Evolutionary conservation across 2,329 filamentous ascomycete genomes (phyloP).

Genomic region (Verticillium dahliae): DNA sequence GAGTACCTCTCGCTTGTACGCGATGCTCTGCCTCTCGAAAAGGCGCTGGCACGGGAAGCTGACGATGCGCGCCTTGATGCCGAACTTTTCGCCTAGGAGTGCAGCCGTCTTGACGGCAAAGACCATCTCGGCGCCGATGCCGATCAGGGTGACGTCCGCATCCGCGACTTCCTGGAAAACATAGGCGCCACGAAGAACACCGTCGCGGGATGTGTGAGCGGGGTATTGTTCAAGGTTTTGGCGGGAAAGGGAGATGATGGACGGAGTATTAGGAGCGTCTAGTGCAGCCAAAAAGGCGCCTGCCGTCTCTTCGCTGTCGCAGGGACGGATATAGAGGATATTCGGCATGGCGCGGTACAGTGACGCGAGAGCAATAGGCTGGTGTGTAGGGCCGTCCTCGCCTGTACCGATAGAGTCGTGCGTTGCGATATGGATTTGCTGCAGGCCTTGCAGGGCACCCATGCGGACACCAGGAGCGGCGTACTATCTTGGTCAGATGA

Average conservation of each 20-base stretch:
- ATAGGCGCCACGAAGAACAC: slow-evolving; percentile 35
- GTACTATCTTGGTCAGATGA: slow-evolving; percentile 21
- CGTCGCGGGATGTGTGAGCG: slow-evolving; percentile 27
- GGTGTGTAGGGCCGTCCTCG: slow-evolving; percentile 56
- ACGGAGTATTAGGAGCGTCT: slow-evolving; percentile 29
- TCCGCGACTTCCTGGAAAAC: slow-evolving; percentile 33
- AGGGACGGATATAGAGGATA: slow-evolving; percentile 51
- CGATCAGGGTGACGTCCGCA: slow-evolving; percentile 35
- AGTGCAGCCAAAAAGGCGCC: slow-evolving; percentile 46
- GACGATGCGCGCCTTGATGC: slow-evolving; percentile 29
- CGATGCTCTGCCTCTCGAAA: slow-evolving; percentile 31
- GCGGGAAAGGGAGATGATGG: slow-evolving; percentile 40
- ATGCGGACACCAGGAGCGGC: slow-evolving; percentile 54
- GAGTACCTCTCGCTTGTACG: slow-evolving; percentile 39
- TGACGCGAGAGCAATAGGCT: slow-evolving; percentile 49
- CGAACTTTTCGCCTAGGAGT: slow-evolving; percentile 29
- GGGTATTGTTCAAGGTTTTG: slow-evolving; percentile 33
- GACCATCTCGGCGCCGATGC: slow-evolving; percentile 26
- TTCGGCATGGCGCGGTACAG: slow-evolving; percentile 58
- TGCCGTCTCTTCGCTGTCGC: slow-evolving; percentile 49
- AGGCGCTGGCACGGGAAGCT: slow-evolving; percentile 36
- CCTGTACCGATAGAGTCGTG: slow-evolving; percentile 55
- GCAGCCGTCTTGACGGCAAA: slow-evolving; percentile 23
- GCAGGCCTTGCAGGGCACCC: slow-evolving; percentile 48
- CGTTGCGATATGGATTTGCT: slow-evolving; percentile 52